Base-by-base conservation (phyloP, 257 asterid species). In the Lavandula angustifolia region DNA sequence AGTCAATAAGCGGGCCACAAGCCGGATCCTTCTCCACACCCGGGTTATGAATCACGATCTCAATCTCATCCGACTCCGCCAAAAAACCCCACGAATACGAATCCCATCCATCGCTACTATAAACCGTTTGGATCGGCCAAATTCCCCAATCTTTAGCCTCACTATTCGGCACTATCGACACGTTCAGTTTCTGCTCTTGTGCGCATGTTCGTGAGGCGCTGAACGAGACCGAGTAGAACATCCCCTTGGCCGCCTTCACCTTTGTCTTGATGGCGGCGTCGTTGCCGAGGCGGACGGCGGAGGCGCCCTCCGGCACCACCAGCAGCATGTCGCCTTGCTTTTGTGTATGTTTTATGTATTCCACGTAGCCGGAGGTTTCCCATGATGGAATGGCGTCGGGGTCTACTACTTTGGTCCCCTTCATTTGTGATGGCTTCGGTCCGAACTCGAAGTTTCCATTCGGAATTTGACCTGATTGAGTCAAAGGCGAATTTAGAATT, bases 141-240 rank as follows among this genome's bases (percentile, higher is more conserved):
- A 88, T 62, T 22, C 92, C 96, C 78, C 76, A 82, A 8, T 86
- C 85, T 0, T 65, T 68, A 9, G 74, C 60, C 66, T 64, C 75
- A 6, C 59, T 14, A 10, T 71, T 79, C 7, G 94, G 91, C 3
- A 70, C 57, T 51, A 67, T 58, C 0, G 81, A 74, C 3, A 77
- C 77, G 17, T 70, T 81, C 63, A 81, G 12, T 14, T 60, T 77
- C 78, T 90, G 95, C 13, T 90, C 95, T 66, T 90, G 95, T 2
- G 95, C 95, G 61, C 97, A 90, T 3, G 97, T 90, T 60, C 97
- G 74, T 0, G 96, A 88, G 3, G 91, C 89, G 48, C 84, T 77
- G 32, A 91, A 87, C 0, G 98, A 82, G 3, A 91, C 22, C 0
- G 96, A 69, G 49, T 91, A 85, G 46, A 85, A 88, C 42, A 55